These are phyloP conservation scores for Staphylotrichum longicolle DNA, from an alignment of 495 filamentous ascomycete genomes.

Conservation along the genomic window DNA sequence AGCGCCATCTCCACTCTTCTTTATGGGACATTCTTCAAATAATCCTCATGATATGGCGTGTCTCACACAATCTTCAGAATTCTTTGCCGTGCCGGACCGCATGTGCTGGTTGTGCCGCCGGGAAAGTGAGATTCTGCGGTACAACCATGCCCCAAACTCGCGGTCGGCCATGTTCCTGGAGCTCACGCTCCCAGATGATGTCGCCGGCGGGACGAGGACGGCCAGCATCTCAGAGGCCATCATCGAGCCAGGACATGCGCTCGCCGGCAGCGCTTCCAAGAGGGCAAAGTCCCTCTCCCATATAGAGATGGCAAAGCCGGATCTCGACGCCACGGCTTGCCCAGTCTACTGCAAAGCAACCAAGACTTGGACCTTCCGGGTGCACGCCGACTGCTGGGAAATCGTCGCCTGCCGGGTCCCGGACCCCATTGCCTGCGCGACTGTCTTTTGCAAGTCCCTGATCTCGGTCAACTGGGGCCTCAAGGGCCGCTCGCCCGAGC, in stretches of 20 bases:
- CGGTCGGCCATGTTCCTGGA: constrained; percentile 5
- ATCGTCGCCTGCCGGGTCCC: constrained; percentile 16
- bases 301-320: neutral
- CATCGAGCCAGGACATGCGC: neutral
- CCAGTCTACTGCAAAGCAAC: constrained; percentile 4
- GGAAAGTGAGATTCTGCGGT: constrained; percentile 14
- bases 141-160: neutral
- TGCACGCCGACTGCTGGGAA: constrained; percentile 30
- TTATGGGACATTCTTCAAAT: too few species aligned
- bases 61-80: neutral
- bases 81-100: neutral
- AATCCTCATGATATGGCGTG: too few species aligned
- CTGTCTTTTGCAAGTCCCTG: constrained; percentile 19
- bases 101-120: constrained; percentile 27
- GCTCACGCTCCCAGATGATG: neutral
- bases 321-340: neutral
- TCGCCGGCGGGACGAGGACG: neutral
- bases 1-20: too few species aligned
- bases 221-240: neutral
- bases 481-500: neutral
- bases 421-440: constrained; percentile 6
- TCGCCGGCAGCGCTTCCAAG: too few species aligned
- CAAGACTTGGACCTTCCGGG: constrained; percentile 21
- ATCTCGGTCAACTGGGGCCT: constrained; percentile 24
- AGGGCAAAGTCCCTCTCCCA: neutral